A percentile compares a stretch with the other conserved stretches of the same genome.
These are phyloP conservation scores for Aspergillus sp. DNA, from an alignment of 2,329 filamentous ascomycete genomes.

Conservation along the genomic window DNA sequence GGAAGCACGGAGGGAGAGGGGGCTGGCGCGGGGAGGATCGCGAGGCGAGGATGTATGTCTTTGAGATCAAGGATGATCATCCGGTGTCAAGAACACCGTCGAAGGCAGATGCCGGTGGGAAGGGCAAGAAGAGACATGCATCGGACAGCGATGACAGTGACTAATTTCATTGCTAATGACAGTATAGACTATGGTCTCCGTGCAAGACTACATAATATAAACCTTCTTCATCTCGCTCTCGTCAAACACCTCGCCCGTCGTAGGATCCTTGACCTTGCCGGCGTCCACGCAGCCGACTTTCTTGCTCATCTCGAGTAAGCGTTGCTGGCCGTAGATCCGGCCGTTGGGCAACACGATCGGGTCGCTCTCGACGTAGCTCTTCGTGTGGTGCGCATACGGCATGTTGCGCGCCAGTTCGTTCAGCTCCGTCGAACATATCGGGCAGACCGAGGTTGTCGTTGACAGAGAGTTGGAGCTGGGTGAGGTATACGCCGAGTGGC, in stretches of 20 bases:
- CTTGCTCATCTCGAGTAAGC: slow-evolving; percentile 71
- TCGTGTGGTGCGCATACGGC: slow-evolving; percentile 92
- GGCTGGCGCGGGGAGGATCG: slow-evolving; percentile 49
- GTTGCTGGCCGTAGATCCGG: slow-evolving; percentile 74
- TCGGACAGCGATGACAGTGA: slow-evolving; percentile 34
- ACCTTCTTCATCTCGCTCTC: slow-evolving; percentile 73
- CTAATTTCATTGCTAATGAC: slow-evolving; percentile 10
- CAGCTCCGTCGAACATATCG: slow-evolving; percentile 92
- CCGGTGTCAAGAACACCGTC: neutral
- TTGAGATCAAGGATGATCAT: slow-evolving; percentile 41
- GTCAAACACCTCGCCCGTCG: slow-evolving; percentile 66
- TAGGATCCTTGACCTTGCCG: slow-evolving; percentile 72
- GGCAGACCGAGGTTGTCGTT: slow-evolving; percentile 75
- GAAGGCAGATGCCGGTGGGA: slow-evolving; percentile 33
- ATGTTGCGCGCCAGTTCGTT: slow-evolving; percentile 86
- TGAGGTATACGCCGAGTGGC: slow-evolving; percentile 67
- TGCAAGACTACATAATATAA: slow-evolving; percentile 67
- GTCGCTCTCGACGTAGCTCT: slow-evolving; percentile 87
- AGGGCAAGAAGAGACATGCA: slow-evolving; percentile 30
- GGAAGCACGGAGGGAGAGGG: slow-evolving; percentile 36
- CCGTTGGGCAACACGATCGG: slow-evolving; percentile 84
- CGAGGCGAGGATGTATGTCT: slow-evolving; percentile 46
- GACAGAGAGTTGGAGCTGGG: slow-evolving; percentile 52
- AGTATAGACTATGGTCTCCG: neutral
- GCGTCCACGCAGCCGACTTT: slow-evolving; percentile 67